These are phyloP conservation scores for Nasturtium officinale DNA, from an alignment of 345 rosid genomes.

Conservation along the genomic window DNA sequence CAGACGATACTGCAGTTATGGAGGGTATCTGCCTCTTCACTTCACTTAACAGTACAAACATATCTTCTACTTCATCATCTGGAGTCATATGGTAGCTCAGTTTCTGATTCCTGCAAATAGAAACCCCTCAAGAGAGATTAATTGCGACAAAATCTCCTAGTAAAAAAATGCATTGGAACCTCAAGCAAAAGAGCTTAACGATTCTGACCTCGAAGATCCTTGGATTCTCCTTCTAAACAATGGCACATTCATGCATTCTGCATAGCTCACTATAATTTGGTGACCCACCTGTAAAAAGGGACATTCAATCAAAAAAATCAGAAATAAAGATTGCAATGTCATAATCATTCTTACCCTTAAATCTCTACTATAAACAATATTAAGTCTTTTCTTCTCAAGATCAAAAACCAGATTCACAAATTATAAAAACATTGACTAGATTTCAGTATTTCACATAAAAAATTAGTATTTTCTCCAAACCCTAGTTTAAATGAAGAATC, in stretches of 20 bases:
- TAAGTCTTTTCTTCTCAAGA: neutral
- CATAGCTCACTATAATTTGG: constrained; percentile 81
- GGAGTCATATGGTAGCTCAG: constrained; percentile 70
- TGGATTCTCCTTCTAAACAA: constrained; percentile 74
- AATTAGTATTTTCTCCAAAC: neutral
- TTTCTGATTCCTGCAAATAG: constrained; percentile 60
- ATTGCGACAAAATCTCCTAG: neutral
- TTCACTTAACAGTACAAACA: constrained; percentile 77
- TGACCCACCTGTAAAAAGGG: constrained; percentile 73
- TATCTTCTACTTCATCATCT: constrained; percentile 95
- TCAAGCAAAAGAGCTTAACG: constrained; percentile 19
- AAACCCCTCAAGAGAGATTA: neutral
- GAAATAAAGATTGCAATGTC: neutral
- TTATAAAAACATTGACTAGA: constrained; percentile 3
- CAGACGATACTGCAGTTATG: constrained; percentile 80
- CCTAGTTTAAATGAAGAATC: neutral
- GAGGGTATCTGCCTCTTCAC: constrained; percentile 86
- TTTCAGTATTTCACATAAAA: neutral
- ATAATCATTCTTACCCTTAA: neutral
- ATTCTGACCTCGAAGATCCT: constrained; percentile 82
- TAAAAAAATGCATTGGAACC: neutral
- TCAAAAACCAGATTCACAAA: neutral
- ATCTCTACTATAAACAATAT: neutral
- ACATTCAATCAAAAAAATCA: neutral
- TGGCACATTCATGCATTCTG: constrained; percentile 89